These are phyloP conservation scores for Globisporangium orthogonon DNA, from an alignment of 352 stramenopile species.

Conservation along the genomic window DNA sequence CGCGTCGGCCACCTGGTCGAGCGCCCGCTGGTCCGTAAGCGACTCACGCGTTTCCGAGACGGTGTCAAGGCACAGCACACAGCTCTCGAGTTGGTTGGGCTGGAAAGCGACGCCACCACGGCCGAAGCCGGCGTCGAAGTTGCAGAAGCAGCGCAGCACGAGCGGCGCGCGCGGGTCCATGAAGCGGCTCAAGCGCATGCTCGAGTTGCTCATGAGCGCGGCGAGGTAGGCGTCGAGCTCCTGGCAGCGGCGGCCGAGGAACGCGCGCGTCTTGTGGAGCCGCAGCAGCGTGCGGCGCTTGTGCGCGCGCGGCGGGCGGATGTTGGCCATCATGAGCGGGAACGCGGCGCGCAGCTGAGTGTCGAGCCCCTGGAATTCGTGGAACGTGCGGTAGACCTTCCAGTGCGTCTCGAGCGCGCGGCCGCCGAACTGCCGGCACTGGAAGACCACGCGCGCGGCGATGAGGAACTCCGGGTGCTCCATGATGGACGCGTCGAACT, in stretches of 20 bases:
- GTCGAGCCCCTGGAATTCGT: slow-evolving; percentile 73
- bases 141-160: slow-evolving; percentile 73
- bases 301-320: slow-evolving; percentile 42
- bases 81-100: slow-evolving; percentile 36
- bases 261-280: slow-evolving; percentile 43
- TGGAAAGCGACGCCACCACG: slow-evolving; percentile 26
- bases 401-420: slow-evolving; percentile 52
- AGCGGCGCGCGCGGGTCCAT: slow-evolving; percentile 62
- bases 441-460: slow-evolving; percentile 52
- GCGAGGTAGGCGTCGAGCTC: slow-evolving; percentile 69
- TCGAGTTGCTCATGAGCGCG: slow-evolving; percentile 25
- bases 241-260: slow-evolving; percentile 44
- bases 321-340: slow-evolving; percentile 52
- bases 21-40: slow-evolving; percentile 3
- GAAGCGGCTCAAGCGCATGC: slow-evolving; percentile 65
- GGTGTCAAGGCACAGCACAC: slow-evolving; percentile 50
- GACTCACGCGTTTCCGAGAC: slow-evolving; percentile 12
- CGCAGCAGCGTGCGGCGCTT: slow-evolving; percentile 52
- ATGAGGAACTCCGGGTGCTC: slow-evolving; percentile 72
- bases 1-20: slow-evolving; percentile 9
- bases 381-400: slow-evolving; percentile 59
- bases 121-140: slow-evolving; percentile 69
- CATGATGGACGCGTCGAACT: slow-evolving; percentile 76
- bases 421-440: slow-evolving; percentile 46
- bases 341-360: slow-evolving; percentile 57